Conservation (phyloP, 2,329 filamentous ascomycete genomes). For the Cladorrhinum sp. region DNA sequence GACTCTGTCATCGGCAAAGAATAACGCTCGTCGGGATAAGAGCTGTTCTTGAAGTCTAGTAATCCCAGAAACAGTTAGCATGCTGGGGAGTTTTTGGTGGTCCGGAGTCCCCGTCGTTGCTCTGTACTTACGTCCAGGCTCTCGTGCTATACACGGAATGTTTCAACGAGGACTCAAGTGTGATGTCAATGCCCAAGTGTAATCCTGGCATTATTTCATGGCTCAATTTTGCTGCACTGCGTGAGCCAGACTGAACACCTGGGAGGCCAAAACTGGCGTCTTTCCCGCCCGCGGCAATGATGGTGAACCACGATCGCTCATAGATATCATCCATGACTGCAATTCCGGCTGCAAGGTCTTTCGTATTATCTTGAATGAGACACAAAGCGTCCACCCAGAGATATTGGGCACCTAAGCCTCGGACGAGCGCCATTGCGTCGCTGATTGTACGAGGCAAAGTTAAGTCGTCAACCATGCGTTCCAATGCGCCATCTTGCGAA, state of each 20-base stretch:
- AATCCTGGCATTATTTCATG: conserved; percentile 2
- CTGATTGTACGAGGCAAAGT: conserved; percentile 2
- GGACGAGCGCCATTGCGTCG: conserved; percentile 6
- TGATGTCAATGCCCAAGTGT: background rate
- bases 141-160: conserved; percentile 3
- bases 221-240: background rate
- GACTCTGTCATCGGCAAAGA: conserved; percentile 5
- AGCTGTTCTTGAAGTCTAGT: conserved; percentile 12
- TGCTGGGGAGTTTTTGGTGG: background rate
- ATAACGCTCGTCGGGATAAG: conserved; percentile 9
- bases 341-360: conserved; percentile 1
- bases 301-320: conserved; percentile 11
- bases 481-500: background rate
- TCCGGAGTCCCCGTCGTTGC: too few relatives aligned
- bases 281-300: conserved; percentile 6
- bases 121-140: conserved; percentile 12
- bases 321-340: conserved; percentile 13
- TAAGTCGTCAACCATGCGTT: background rate
- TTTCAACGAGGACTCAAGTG: background rate
- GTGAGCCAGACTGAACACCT: conserved; percentile 1
- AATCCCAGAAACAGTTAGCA: background rate
- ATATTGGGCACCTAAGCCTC: conserved; percentile 1
- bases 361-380: conserved; percentile 6
- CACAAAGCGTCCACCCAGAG: conserved; percentile 14
- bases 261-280: conserved; percentile 12